These are phyloP conservation scores for Phytophthora nicotianae DNA, from an alignment of 352 stramenopile species.

Conservation along the genomic window DNA sequence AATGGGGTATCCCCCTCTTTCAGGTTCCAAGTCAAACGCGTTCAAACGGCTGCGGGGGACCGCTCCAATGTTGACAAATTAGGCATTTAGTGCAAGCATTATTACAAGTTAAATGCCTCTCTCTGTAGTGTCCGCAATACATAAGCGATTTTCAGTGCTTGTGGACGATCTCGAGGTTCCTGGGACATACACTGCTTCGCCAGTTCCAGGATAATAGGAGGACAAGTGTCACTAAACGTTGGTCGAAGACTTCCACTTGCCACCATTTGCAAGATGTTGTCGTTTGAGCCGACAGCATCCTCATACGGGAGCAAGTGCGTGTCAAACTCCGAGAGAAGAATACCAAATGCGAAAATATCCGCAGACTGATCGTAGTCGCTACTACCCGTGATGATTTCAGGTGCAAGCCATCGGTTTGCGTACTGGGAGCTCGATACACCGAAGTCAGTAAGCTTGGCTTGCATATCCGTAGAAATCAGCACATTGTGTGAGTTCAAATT, in stretches of 20 bases:
- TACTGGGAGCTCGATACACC: conserved; percentile 11
- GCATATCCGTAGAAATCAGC: conserved; percentile 30
- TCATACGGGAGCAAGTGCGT: conserved; percentile 54
- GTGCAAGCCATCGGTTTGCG: conserved; percentile 57
- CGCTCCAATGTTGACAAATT: no score
- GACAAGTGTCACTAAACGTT: conserved; percentile 28
- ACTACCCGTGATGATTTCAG: conserved; percentile 61
- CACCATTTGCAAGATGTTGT: conserved; percentile 41
- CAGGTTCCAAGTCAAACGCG: no score
- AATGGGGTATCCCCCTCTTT: no score
- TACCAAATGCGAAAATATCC: conserved; percentile 62
- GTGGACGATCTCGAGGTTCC: conserved; percentile 22
- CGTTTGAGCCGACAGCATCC: conserved; percentile 12
- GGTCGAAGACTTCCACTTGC: conserved; percentile 30
- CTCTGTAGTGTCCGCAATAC: conserved; percentile 17
- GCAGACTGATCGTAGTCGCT: conserved; percentile 49
- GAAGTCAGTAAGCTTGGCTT: conserved; percentile 38
- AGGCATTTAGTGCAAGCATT: no score
- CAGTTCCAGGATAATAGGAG: conserved; percentile 26
- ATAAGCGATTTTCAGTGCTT: conserved; percentile 25
- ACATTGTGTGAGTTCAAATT: conserved; percentile 39
- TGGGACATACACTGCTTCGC: conserved; percentile 37
- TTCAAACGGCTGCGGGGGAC: no score
- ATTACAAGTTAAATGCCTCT: conserved; percentile 25
- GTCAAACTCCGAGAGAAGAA: conserved; percentile 67